Evolutionary conservation across 805 yeast genomes (phyloP).

Genomic region (Nakazawaea holstii): DNA sequence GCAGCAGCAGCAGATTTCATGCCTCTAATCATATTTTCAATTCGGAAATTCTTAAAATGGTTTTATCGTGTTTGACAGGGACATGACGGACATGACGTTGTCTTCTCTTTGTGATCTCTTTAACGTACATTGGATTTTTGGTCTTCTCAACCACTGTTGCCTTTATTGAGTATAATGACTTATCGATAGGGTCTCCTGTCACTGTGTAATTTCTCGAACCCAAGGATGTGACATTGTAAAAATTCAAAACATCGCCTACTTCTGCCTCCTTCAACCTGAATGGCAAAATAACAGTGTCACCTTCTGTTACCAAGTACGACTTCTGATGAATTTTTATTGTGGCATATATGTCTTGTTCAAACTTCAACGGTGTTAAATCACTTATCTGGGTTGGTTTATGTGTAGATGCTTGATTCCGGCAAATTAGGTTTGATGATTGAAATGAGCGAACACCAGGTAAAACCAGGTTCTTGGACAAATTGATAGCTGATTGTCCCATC

Average conservation of each 20-base stretch:
- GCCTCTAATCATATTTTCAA: slow-evolving; percentile 39
- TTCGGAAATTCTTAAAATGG: slow-evolving; percentile 74
- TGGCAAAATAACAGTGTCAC: slow-evolving; percentile 80
- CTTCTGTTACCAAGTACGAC: slow-evolving; percentile 85
- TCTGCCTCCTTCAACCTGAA: slow-evolving; percentile 68
- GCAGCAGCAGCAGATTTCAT: too few species aligned
- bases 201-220: slow-evolving; percentile 83
- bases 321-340: slow-evolving; percentile 74
- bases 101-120: slow-evolving; percentile 75
- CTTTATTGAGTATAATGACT: slow-evolving; percentile 49
- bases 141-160: slow-evolving; percentile 88
- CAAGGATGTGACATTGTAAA: slow-evolving; percentile 71
- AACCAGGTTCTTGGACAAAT: neutral
- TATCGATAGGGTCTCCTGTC: slow-evolving; percentile 49
- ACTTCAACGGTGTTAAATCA: slow-evolving; percentile 59
- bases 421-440: slow-evolving; percentile 1
- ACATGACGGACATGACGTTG: slow-evolving; percentile 68
- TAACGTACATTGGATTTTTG: slow-evolving; percentile 66
- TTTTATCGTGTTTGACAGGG: slow-evolving; percentile 62
- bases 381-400: slow-evolving; percentile 15
- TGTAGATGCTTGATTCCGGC: slow-evolving; percentile 6
- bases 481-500: neutral
- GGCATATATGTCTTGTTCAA: slow-evolving; percentile 71
- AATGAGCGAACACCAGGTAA: neutral
- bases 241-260: slow-evolving; percentile 75